These are phyloP conservation scores for Parastagonospora nodorum DNA, from an alignment of 2,329 filamentous ascomycete species.

Conservation along the genomic window DNA sequence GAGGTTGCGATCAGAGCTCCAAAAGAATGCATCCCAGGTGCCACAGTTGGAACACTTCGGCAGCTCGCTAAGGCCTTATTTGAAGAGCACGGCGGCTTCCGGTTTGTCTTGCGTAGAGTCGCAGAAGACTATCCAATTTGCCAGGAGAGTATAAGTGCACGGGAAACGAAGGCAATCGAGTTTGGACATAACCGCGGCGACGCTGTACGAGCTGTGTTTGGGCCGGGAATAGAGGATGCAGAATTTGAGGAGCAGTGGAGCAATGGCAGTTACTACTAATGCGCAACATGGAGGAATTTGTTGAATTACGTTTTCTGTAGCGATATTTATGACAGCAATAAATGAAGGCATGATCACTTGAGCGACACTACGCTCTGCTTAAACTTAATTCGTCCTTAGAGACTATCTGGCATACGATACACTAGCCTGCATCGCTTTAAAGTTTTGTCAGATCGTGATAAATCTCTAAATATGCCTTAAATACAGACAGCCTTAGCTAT, in stretches of 20 bases:
- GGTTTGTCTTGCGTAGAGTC: background rate
- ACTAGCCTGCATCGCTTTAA: too few species aligned
- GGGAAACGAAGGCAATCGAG: background rate
- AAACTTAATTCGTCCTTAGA: too few species aligned
- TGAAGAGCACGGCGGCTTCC: slow-evolving; percentile 1
- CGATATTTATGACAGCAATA: too few species aligned
- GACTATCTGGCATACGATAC: too few species aligned
- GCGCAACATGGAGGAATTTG: too few species aligned
- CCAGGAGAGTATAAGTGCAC: background rate
- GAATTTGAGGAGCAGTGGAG: background rate
- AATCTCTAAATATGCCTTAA: too few species aligned
- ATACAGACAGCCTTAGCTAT: too few species aligned
- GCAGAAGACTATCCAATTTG: background rate
- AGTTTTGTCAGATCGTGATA: too few species aligned
- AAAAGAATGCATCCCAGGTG: background rate
- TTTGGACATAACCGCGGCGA: background rate
- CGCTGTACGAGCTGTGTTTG: background rate
- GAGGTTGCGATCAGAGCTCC: background rate
- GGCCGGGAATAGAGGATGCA: background rate
- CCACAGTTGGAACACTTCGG: background rate
- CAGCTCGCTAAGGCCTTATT: background rate
- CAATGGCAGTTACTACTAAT: background rate
- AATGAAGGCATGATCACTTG: too few species aligned
- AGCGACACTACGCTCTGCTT: too few species aligned
- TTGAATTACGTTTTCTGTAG: too few species aligned